Conservation (phyloP, 805 yeast species). For the Saturnispora serradocipensis region DNA sequence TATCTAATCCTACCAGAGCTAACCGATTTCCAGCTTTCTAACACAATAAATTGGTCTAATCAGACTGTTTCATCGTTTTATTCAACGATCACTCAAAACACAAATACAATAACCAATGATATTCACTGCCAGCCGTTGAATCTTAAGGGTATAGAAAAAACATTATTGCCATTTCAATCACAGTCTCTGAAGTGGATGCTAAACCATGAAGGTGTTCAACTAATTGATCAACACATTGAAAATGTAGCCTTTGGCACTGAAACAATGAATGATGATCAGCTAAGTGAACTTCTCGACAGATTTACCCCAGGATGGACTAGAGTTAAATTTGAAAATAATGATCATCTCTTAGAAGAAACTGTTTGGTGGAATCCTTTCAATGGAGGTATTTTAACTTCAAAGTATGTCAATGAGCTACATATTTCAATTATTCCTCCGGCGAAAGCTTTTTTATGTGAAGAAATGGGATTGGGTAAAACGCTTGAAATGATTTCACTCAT, state of each 20-base stretch:
- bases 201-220: constrained; percentile 35
- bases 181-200: constrained; percentile 51
- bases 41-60: constrained; percentile 1
- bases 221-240: constrained; percentile 16
- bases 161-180: constrained; percentile 37
- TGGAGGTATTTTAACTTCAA: constrained; percentile 34
- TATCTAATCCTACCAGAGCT: constrained; percentile 11
- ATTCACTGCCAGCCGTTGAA: not conserved
- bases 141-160: constrained; percentile 17
- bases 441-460: constrained; percentile 76
- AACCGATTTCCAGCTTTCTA: constrained; percentile 20
- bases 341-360: not conserved
- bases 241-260: not conserved
- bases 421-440: constrained; percentile 24
- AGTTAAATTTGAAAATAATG: constrained; percentile 11
- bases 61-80: constrained; percentile 35
- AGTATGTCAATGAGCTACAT: constrained; percentile 23
- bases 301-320: constrained; percentile 48
- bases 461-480: constrained; percentile 97
- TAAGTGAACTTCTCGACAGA: constrained; percentile 30
- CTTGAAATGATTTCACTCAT: constrained; percentile 70
- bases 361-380: constrained; percentile 44
- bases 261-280: constrained; percentile 15
- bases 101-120: constrained; percentile 21
- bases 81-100: constrained; percentile 38